Base-by-base conservation (phyloP, 129 eudicot genomes). In the Sambucus nigra region DNA sequence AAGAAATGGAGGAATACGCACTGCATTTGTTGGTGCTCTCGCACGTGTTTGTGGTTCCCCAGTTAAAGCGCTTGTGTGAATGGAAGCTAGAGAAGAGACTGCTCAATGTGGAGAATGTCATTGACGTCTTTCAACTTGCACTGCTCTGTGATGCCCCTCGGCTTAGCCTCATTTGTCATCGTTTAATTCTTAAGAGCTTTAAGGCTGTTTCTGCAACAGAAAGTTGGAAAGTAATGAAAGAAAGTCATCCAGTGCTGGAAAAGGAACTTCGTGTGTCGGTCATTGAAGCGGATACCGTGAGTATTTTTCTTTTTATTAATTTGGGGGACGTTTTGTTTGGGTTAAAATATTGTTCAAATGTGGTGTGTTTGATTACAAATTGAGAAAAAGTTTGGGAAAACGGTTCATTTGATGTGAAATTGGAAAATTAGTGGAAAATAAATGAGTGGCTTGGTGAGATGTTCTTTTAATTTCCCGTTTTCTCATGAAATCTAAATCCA, bases 61-160 rank as follows among this genome's bases (percentile, higher is more conserved):
- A 63, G 28, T 64, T 92, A 59, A 92, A 92, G 72, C 60, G 65
- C 55, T 63, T 74, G 57, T 92, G 99, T 44, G 96, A 86, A 53
- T 27, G 57, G 49, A 73, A 64, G 66, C 61, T 92, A 9, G 96
- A 86, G 72, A 61, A 46, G 19, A 76, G 72, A 66, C 58, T 66
- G 67, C 61, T 92, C 21, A 82, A 57, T 31, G 32, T 69, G 1
- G 94, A 92, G 47, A 86, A 86, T 60, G 85, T 41, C 0, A 26
- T 82, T 16, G 99, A 92, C 19, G 73, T 82, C 21, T 86, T 92
- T 65, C 99, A 92, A 67, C 84, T 92, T 0, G 94, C 96, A 54
- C 60, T 92, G 47, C 66, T 92, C 29, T 92, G 99, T 69, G 99
- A 92, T 51, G 79, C 87, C 61, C 87, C 99, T 57, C 72, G 99